Percentiles rank a stretch among this genome's conserved stretches.
Evolutionary conservation across 371 early-diverging fungal species (phyloP).

Genomic region (Mucor indicus): DNA sequence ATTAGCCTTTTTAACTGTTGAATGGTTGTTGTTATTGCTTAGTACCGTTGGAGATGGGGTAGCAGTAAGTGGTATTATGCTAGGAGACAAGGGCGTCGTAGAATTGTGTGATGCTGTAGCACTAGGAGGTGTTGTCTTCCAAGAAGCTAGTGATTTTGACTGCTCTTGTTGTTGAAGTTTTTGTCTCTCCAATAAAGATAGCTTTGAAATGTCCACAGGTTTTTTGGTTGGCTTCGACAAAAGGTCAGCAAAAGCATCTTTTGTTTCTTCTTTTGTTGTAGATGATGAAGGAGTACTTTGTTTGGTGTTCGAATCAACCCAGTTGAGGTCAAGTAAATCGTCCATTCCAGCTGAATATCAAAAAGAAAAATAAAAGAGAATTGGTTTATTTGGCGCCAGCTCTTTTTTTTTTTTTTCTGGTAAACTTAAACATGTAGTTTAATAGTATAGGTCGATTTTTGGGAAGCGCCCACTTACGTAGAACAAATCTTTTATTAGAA

Average conservation of each 20-base stretch:
- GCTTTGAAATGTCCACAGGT: constrained; percentile 5
- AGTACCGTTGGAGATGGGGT: background rate
- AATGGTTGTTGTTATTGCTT: background rate
- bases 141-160: background rate
- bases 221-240: constrained; percentile 18
- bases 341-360: constrained; percentile 23
- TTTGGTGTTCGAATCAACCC: constrained; percentile 26
- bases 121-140: background rate
- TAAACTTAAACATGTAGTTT: too few species aligned
- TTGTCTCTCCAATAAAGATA: constrained; percentile 26
- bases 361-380: background rate
- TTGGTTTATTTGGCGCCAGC: too few species aligned
- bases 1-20: too few species aligned
- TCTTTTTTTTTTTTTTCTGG: too few species aligned
- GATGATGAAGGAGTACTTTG: background rate
- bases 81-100: background rate
- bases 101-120: background rate
- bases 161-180: constrained; percentile 9
- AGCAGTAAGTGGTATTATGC: background rate
- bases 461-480: too few species aligned
- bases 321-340: constrained; percentile 37
- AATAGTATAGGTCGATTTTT: constrained; percentile 14
- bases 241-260: constrained; percentile 40
- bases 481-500: too few species aligned
- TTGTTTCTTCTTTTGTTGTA: constrained; percentile 14